These are phyloP conservation scores for Pseudocercospora ulei DNA, from an alignment of 2,329 filamentous ascomycete genomes.

Conservation along the genomic window DNA sequence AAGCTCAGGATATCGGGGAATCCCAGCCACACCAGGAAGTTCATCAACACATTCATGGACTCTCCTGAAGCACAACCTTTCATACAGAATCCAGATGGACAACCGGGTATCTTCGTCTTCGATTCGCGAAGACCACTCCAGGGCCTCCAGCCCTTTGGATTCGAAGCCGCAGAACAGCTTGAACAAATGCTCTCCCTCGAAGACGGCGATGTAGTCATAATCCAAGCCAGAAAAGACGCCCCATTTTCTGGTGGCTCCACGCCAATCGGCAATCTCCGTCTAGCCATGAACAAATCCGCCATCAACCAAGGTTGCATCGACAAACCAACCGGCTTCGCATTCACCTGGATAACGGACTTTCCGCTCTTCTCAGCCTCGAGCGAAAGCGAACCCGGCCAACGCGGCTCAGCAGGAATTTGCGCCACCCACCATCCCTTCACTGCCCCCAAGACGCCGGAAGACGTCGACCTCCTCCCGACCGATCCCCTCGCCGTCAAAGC, in stretches of 20 bases:
- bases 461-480: constrained; percentile 63
- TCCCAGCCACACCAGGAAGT: constrained; percentile 48
- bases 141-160: constrained; percentile 69
- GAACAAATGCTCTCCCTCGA: constrained; percentile 48
- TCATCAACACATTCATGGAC: constrained; percentile 63
- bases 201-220: constrained; percentile 67
- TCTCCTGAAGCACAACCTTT: constrained; percentile 50
- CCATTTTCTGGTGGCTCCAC: constrained; percentile 65
- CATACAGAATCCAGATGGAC: constrained; percentile 61
- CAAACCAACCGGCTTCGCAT: constrained; percentile 49
- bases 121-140: constrained; percentile 63
- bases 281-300: constrained; percentile 58
- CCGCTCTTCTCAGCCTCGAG: constrained; percentile 74
- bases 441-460: constrained; percentile 60
- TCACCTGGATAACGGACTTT: constrained; percentile 82
- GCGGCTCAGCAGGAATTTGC: constrained; percentile 66
- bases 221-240: constrained; percentile 63
- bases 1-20: constrained; percentile 52
- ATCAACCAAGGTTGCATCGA: constrained; percentile 53
- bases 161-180: constrained; percentile 54
- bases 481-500: constrained; percentile 64
- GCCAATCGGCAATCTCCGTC: constrained; percentile 60
- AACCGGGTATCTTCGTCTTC: constrained; percentile 66
- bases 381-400: constrained; percentile 63
- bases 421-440: constrained; percentile 96